phyloP scores from a whole-genome alignment of 352 stramenopile species.

The Pythium guiyangense region DNA sequence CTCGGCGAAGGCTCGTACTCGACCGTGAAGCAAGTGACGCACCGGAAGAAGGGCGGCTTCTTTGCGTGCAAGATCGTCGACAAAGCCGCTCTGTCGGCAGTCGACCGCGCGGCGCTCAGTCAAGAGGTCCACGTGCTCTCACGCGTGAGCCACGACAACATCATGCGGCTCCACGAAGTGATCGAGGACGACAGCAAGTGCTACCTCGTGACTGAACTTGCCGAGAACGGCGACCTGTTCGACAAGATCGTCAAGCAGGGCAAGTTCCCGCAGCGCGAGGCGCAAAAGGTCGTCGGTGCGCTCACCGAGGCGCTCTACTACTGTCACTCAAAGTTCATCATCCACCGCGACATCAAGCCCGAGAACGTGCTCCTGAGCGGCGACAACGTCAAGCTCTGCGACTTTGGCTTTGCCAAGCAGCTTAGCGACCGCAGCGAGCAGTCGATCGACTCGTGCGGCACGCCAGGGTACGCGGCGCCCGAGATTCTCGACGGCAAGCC shows the following conservation, averaged over 20 bases:
- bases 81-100: conserved; percentile 65
- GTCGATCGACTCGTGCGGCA: conserved; percentile 78
- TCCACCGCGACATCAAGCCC: conserved; percentile 98
- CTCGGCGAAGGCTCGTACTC: conserved; percentile 86
- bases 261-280: conserved; percentile 61
- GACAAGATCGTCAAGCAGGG: conserved; percentile 85
- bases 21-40: conserved; percentile 84
- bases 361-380: conserved; percentile 97
- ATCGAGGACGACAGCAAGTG: conserved; percentile 93
- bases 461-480: conserved; percentile 75
- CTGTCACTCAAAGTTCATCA: conserved; percentile 85
- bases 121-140: conserved; percentile 72
- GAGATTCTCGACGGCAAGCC: conserved; percentile 82
- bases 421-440: conserved; percentile 55
- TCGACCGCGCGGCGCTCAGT: conserved; percentile 65
- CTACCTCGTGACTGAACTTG: conserved; percentile 97
- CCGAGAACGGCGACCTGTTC: conserved; percentile 87
- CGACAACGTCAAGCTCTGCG: conserved; percentile 85
- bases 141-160: conserved; percentile 80
- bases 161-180: conserved; percentile 92
- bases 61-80: conserved; percentile 86
- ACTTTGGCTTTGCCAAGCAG: conserved; percentile 84
- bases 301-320: conserved; percentile 90
- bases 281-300: conserved; percentile 59
- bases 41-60: conserved; percentile 64